phyloP scores from a whole-genome alignment of 2,329 filamentous ascomycete species.

The Zasmidium angulare region DNA sequence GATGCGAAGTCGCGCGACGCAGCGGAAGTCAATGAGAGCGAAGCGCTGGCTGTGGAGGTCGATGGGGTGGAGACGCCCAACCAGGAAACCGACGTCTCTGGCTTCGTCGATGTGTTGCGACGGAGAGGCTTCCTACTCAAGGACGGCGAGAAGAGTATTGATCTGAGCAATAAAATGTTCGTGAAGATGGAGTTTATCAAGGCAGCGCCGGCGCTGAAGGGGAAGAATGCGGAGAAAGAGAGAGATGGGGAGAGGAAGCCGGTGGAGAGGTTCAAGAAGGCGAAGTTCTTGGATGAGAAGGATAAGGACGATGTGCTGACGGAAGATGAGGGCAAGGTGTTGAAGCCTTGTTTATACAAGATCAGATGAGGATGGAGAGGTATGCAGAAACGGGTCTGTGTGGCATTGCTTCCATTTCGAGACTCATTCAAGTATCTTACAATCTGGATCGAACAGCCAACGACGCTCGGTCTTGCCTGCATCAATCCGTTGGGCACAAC shows the following conservation, averaged over 20 bases:
- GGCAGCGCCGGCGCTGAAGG: constrained; percentile 69
- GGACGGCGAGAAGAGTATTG: constrained; percentile 63
- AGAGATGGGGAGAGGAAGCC: constrained; percentile 39
- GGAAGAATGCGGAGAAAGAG: constrained; percentile 63
- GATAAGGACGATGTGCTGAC: constrained; percentile 56
- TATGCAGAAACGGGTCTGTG: background rate
- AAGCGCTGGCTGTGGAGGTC: constrained; percentile 61
- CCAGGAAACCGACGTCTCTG: constrained; percentile 79
- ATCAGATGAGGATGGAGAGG: constrained; percentile 58
- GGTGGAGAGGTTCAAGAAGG: constrained; percentile 37
- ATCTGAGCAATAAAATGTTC: constrained; percentile 96
- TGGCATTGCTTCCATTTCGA: no score
- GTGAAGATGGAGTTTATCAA: constrained; percentile 96
- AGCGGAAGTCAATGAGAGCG: constrained; percentile 58
- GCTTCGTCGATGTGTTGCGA: constrained; percentile 80
- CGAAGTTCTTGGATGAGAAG: constrained; percentile 61
- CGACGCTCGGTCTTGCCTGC: no score
- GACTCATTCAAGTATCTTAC: no score
- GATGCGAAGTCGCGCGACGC: constrained; percentile 52
- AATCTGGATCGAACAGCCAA: no score
- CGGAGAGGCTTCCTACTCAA: constrained; percentile 81
- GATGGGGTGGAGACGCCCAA: constrained; percentile 64
- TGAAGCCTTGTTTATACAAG: constrained; percentile 98
- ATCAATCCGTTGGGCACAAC: no score
- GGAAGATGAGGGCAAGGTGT: constrained; percentile 65